Evolutionary conservation across 495 filamentous ascomycete genomes (phyloP).

Genomic region (Tuber microsphaerosporum): DNA sequence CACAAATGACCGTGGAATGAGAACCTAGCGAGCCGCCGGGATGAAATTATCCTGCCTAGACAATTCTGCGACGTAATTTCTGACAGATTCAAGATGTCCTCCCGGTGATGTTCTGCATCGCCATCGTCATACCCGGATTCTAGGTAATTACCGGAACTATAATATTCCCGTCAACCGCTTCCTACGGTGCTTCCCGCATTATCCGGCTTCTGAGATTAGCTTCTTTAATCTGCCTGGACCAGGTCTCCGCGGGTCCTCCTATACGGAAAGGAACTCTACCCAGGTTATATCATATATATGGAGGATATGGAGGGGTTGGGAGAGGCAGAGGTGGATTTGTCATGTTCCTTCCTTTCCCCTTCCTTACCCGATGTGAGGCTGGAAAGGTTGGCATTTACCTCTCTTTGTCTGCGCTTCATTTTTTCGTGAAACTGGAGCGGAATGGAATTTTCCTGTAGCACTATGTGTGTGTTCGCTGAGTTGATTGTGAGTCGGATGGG

Average conservation of each 20-base stretch:
- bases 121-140: no score
- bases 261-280: background rate
- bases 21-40: no score
- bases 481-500: background rate
- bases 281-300: background rate
- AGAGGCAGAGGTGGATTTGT: background rate
- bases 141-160: no score
- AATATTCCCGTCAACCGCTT: no score
- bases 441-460: background rate
- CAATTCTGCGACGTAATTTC: no score
- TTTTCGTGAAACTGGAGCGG: background rate
- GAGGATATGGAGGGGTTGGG: background rate
- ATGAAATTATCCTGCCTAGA: no score
- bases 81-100: no score
- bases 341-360: background rate
- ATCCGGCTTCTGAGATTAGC: no score
- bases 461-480: background rate
- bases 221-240: background rate
- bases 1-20: no score
- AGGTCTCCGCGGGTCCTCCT: background rate
- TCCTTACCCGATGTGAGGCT: background rate
- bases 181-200: no score
- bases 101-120: no score
- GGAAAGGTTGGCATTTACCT: background rate
- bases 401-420: background rate